These are phyloP conservation scores for Rhizopogon salebrosus DNA, from an alignment of 768 basidiomycete species.

Conservation along the genomic window DNA sequence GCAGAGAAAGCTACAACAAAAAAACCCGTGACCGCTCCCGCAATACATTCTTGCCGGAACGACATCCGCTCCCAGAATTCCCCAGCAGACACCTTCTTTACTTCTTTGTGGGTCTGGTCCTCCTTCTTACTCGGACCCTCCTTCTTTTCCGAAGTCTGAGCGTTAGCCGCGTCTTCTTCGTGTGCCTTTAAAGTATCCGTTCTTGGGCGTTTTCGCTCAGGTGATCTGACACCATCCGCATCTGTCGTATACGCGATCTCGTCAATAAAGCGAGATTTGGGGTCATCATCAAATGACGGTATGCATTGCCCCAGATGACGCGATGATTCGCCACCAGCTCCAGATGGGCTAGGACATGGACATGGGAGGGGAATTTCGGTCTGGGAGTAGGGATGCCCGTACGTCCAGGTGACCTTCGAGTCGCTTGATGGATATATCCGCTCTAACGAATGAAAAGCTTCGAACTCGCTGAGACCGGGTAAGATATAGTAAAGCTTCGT, in stretches of 20 bases:
- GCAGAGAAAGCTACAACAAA: constrained; percentile 60
- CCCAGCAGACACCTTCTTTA: constrained; percentile 54
- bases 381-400: constrained; percentile 73
- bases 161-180: constrained; percentile 21
- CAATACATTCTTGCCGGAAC: constrained; percentile 90
- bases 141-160: constrained; percentile 22
- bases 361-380: constrained; percentile 37
- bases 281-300: constrained; percentile 94
- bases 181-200: constrained; percentile 11
- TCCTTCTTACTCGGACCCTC: constrained; percentile 17
- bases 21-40: constrained; percentile 90
- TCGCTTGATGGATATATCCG: constrained; percentile 23
- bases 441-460: constrained; percentile 58
- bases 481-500: constrained; percentile 54
- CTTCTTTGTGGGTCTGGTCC: constrained; percentile 45
- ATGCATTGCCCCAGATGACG: constrained; percentile 62
- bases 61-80: constrained; percentile 99
- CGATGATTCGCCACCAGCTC: constrained; percentile 26
- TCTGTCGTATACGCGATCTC: constrained; percentile 77
- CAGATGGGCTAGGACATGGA: constrained; percentile 45
- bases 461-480: constrained; percentile 63
- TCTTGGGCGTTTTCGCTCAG: constrained; percentile 54
- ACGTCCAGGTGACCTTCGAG: constrained; percentile 47
- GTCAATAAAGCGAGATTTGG: constrained; percentile 90
- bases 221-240: constrained; percentile 53